Evolutionary conservation across 345 rosid genomes (phyloP).

Genomic region (Eutrema heterophyllum): DNA sequence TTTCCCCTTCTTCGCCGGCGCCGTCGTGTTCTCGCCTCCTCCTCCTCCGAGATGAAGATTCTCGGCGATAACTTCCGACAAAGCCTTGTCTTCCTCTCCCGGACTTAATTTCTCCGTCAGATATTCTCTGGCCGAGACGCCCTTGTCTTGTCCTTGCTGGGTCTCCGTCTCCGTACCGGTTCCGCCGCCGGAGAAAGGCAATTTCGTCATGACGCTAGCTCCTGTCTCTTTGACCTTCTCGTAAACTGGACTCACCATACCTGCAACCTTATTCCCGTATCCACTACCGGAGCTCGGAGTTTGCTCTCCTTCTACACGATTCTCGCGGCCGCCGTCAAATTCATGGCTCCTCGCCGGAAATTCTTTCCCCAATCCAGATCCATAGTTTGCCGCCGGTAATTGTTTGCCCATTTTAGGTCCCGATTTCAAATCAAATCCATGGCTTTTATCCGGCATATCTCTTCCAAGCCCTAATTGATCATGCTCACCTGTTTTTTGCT

Average conservation of each 20-base stretch:
- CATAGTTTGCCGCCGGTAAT: not conserved
- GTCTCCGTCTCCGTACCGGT: not conserved
- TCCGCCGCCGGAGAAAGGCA: slow-evolving; percentile 18
- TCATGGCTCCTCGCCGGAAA: slow-evolving; percentile 5
- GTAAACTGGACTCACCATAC: slow-evolving; percentile 43
- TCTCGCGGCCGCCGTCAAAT: slow-evolving; percentile 12
- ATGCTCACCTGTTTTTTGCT: not conserved
- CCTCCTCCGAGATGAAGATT: slow-evolving; percentile 36
- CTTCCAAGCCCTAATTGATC: slow-evolving; percentile 6
- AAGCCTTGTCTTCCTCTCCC: slow-evolving; percentile 67
- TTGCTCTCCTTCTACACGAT: not conserved
- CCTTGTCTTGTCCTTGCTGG: slow-evolving; percentile 35
- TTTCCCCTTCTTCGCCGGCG: slow-evolving; percentile 26
- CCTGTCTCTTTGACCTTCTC: slow-evolving; percentile 47
- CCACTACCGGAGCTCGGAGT: slow-evolving; percentile 24
- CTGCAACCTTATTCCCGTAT: slow-evolving; percentile 41
- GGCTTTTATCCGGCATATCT: slow-evolving; percentile 1
- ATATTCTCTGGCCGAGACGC: slow-evolving; percentile 47
- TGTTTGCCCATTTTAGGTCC: not conserved
- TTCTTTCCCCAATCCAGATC: not conserved
- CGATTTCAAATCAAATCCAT: not conserved
- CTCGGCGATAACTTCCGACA: slow-evolving; percentile 52
- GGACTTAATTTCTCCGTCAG: slow-evolving; percentile 62
- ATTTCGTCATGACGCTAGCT: slow-evolving; percentile 28
- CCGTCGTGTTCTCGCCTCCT: not conserved